A percentile compares a stretch with the other conserved stretches of the same genome.
Conservation (phyloP, 352 stramenopile species). For the Phytopythium boreale region DNA sequence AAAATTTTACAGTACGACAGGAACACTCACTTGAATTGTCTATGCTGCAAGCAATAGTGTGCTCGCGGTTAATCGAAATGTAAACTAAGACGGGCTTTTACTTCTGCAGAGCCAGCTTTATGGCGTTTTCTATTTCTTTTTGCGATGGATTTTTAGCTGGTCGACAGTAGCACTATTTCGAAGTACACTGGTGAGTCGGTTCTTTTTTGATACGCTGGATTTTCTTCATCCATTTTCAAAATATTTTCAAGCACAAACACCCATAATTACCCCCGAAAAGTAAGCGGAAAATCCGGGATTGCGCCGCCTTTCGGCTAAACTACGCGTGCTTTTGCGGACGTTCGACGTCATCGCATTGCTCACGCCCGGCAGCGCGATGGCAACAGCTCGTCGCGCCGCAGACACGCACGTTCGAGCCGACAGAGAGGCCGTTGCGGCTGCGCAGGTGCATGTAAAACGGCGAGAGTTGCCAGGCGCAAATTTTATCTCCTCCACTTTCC, state of each 20-base stretch:
- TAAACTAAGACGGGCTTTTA: too few relatives aligned
- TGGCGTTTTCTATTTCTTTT: not conserved
- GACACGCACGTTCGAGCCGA: not conserved
- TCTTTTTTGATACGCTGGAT: conserved; percentile 2
- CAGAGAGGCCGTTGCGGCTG: too few relatives aligned
- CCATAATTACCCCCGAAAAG: not conserved
- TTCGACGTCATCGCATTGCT: too few relatives aligned
- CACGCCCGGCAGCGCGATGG: not conserved
- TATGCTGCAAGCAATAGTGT: not conserved
- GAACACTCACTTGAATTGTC: not conserved
- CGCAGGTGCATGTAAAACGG: not conserved
- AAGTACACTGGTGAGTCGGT: not conserved
- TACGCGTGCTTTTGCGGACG: too few relatives aligned
- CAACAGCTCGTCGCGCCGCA: not conserved
- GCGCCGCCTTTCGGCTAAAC: not conserved
- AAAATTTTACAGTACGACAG: too few relatives aligned
- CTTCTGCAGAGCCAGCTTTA: too few relatives aligned
- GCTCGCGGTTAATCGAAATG: not conserved
- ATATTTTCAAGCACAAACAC: not conserved
- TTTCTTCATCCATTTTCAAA: conserved; percentile 3
- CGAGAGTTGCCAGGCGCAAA: not conserved
- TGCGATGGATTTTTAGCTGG: conserved; percentile 8
- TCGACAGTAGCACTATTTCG: not conserved
- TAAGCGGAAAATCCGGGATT: conserved; percentile 7
- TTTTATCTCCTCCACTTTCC: conserved; percentile 1